Conservation (phyloP, 2,329 filamentous ascomycete species). For the Emydomyces testavorans region DNA sequence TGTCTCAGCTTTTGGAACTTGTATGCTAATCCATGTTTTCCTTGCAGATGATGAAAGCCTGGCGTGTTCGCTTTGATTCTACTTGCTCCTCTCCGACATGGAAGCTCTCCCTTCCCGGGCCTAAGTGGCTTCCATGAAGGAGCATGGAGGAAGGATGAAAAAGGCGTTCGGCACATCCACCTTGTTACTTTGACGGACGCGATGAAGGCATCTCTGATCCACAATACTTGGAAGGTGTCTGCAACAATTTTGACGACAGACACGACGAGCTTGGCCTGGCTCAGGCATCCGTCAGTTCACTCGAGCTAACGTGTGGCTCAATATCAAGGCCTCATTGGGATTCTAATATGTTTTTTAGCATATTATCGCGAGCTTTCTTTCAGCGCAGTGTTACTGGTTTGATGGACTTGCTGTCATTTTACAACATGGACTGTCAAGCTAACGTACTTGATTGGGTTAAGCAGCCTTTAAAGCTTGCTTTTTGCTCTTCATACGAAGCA, state of each 20-base stretch:
- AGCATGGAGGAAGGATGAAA: constrained; percentile 69
- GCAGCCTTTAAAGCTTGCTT: no score
- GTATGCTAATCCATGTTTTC: constrained; percentile 18
- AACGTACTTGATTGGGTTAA: no score
- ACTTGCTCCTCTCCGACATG: constrained; percentile 53
- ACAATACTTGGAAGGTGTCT: constrained; percentile 45
- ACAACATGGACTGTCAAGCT: no score
- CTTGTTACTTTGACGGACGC: constrained; percentile 97
- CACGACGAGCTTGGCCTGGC: neutral
- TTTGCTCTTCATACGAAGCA: no score
- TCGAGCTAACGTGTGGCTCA: no score
- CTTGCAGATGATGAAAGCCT: constrained; percentile 95
- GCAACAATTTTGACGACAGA: constrained; percentile 15
- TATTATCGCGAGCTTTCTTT: no score
- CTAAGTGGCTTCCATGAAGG: constrained; percentile 69
- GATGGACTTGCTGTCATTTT: neutral
- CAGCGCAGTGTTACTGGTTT: no score
- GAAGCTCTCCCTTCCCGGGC: constrained; percentile 76
- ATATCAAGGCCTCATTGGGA: neutral
- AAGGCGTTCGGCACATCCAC: constrained; percentile 97
- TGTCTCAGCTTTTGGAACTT: neutral
- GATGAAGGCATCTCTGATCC: constrained; percentile 92
- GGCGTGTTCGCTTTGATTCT: constrained; percentile 85
- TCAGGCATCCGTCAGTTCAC: no score
- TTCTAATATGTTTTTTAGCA: neutral